Conservation (phyloP, 768 basidiomycete species). For the Psilocybe subaeruginosa region DNA sequence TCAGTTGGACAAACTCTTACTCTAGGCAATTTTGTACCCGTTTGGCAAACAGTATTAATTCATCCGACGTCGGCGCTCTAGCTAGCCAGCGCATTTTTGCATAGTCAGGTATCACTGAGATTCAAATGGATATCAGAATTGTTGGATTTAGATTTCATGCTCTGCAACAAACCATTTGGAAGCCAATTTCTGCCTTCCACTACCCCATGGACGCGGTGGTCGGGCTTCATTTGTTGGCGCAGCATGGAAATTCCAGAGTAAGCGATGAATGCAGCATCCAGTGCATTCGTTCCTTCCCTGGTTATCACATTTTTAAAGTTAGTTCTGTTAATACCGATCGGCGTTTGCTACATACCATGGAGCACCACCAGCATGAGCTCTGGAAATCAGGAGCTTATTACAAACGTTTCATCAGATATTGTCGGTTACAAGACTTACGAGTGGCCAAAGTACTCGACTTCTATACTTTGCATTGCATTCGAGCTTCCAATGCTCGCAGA, state of each 20-base stretch:
- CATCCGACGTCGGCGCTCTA: conserved; percentile 65
- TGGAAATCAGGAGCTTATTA: conserved; percentile 27
- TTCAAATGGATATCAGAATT: conserved; percentile 4
- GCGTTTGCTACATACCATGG: conserved; percentile 55
- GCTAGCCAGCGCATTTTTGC: conserved; percentile 74
- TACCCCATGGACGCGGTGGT: conserved; percentile 78
- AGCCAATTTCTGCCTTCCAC: conserved; percentile 70
- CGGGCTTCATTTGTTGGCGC: conserved; percentile 86
- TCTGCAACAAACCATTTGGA: conserved; percentile 58
- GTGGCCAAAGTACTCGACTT: conserved; percentile 75
- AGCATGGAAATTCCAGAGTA: conserved; percentile 80
- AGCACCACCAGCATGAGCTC: conserved; percentile 78
- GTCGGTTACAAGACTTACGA: conserved; percentile 47
- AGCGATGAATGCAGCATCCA: conserved; percentile 87
- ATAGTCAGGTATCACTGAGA: conserved; percentile 81
- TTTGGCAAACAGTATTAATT: conserved; percentile 54
- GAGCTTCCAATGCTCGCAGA: conserved; percentile 56
- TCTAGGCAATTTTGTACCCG: conserved; percentile 73
- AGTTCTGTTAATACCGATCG: no score
- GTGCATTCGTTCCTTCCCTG: conserved; percentile 83
- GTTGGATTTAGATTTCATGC: not conserved
- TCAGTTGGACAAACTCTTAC: conserved; percentile 35
- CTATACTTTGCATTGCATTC: conserved; percentile 65
- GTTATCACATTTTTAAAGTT: not conserved
- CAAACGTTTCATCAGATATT: not conserved